phyloP scores from a whole-genome alignment of 306 rosid species.

The Casuarina equisetifolia region DNA sequence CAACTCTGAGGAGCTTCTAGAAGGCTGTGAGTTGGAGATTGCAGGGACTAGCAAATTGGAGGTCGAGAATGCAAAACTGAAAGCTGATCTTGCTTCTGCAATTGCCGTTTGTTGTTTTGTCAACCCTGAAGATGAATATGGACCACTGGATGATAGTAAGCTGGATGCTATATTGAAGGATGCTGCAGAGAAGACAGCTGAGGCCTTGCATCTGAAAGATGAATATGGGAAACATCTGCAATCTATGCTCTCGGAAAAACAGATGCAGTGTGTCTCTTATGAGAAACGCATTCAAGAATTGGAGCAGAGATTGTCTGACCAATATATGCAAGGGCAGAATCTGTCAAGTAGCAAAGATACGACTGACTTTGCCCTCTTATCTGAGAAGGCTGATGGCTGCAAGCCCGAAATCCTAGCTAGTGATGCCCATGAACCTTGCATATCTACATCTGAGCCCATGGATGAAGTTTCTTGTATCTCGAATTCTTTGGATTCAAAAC shows the following conservation, averaged over 20 bases:
- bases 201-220: constrained; percentile 89
- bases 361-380: constrained; percentile 47
- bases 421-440: constrained; percentile 49
- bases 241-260: constrained; percentile 79
- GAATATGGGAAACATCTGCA: constrained; percentile 75
- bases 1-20: constrained; percentile 62
- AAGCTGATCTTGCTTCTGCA: constrained; percentile 94
- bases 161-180: constrained; percentile 63
- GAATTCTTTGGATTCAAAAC: constrained; percentile 70
- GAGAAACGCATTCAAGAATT: constrained; percentile 93
- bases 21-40: constrained; percentile 79
- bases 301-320: constrained; percentile 82
- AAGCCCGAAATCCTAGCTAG: constrained; percentile 49
- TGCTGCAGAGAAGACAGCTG: constrained; percentile 76
- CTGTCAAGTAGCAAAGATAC: constrained; percentile 45
- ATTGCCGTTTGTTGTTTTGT: constrained; percentile 78
- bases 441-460: constrained; percentile 76
- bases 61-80: constrained; percentile 97
- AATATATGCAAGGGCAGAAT: constrained; percentile 67
- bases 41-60: constrained; percentile 95
- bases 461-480: constrained; percentile 96
- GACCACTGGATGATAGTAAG: constrained; percentile 67
- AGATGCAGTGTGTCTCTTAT: constrained; percentile 74
- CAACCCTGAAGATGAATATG: constrained; percentile 61
- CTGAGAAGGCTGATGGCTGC: constrained; percentile 51